phyloP scores from a whole-genome alignment of 345 rosid species.

The Populus pruinosa region DNA sequence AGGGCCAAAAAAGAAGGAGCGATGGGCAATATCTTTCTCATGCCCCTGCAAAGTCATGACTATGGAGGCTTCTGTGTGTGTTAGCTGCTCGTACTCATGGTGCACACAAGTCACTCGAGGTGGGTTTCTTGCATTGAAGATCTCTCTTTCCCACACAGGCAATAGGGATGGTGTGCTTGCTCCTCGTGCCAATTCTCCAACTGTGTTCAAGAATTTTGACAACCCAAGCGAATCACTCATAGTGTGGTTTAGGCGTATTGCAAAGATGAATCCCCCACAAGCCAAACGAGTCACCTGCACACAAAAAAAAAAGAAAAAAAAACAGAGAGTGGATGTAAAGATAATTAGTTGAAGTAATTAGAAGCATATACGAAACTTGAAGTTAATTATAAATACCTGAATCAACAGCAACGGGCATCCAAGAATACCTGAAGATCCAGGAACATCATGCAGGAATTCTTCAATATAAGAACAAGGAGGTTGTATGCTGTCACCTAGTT shows the following conservation, averaged over 20 bases:
- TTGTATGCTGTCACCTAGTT: conserved; percentile 2
- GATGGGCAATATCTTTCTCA: not conserved
- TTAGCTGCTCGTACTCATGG: not conserved
- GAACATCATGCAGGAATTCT: conserved; percentile 17
- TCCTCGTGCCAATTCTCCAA: not conserved
- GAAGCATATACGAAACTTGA: not conserved
- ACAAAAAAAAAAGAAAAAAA: no score
- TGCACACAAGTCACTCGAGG: not conserved
- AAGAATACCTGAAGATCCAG: conserved; percentile 4
- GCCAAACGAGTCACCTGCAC: conserved; percentile 19
- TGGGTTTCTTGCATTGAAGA: conserved; percentile 5
- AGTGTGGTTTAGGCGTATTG: conserved; percentile 1
- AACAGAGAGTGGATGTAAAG: no score
- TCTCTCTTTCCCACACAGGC: conserved; percentile 14
- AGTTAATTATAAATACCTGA: conserved; percentile 12
- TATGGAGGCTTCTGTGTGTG: not conserved
- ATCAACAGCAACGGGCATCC: conserved; percentile 11
- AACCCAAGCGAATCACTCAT: not conserved
- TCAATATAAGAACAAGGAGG: conserved; percentile 22
- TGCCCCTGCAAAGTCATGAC: no score
- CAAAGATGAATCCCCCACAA: conserved; percentile 20
- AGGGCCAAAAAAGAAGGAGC: conserved; percentile 6
- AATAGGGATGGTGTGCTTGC: not conserved
- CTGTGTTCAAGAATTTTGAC: not conserved
- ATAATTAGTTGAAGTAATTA: no score